Evolutionary conservation across 345 rosid species (phyloP).

Genomic region (Draba incana): DNA sequence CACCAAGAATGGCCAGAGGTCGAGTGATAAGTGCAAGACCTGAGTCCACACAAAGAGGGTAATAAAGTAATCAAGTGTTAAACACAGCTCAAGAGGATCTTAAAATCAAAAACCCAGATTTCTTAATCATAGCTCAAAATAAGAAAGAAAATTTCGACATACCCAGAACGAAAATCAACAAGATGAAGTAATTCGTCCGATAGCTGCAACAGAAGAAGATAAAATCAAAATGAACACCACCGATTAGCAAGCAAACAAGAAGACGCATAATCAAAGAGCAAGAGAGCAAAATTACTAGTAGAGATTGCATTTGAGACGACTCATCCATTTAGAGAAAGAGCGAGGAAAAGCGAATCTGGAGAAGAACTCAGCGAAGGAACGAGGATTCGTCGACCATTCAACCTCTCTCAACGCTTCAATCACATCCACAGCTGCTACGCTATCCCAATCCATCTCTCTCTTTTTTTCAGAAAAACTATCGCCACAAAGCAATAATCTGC

Average conservation of each 20-base stretch:
- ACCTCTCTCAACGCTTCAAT: slow-evolving; percentile 44
- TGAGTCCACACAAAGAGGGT: not conserved
- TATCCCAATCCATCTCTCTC: slow-evolving; percentile 46
- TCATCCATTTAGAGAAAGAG: slow-evolving; percentile 45
- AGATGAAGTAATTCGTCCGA: slow-evolving; percentile 46
- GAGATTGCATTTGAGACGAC: slow-evolving; percentile 49
- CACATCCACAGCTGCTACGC: slow-evolving; percentile 41
- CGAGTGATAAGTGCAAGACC: slow-evolving; percentile 44
- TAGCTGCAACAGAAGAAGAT: slow-evolving; percentile 36
- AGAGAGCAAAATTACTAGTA: slow-evolving; percentile 34
- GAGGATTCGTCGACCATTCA: slow-evolving; percentile 46
- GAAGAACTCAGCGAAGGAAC: slow-evolving; percentile 43
- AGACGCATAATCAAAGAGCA: not conserved
- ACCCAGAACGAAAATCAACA: slow-evolving; percentile 40
- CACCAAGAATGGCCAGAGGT: slow-evolving; percentile 39
- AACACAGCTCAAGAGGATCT: slow-evolving; percentile 17
- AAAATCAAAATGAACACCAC: not conserved
- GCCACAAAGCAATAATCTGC: not conserved
- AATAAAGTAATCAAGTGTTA: not conserved
- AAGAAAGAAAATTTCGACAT: slow-evolving; percentile 18
- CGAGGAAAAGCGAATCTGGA: slow-evolving; percentile 48
- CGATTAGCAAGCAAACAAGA: not conserved
- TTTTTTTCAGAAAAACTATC: not conserved
- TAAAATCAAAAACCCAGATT: slow-evolving; percentile 9
- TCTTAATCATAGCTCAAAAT: not conserved